Evolutionary conservation across 2,329 filamentous ascomycete genomes (phyloP), one percentile per base, ranked within the genome.

Genomic region (Chaetothyriales sp.): DNA sequence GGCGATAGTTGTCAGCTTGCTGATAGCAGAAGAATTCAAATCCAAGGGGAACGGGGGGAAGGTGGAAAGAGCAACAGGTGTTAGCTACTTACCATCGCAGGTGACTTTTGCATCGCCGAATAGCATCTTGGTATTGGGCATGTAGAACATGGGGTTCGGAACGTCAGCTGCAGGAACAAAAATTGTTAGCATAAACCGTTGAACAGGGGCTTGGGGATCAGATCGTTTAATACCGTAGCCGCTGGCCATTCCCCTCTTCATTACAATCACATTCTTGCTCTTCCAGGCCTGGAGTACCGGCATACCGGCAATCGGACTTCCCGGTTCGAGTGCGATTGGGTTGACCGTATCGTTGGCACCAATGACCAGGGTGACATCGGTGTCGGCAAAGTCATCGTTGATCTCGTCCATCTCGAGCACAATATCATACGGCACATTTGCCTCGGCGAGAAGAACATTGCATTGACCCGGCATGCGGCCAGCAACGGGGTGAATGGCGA

Each of bases 391-490:
- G 61, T 94, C 87, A 55, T 93, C 87, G 65, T 94, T 95, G 69
- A 94, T 93, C 71, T 95, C 88, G 60, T 94, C 88, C 87, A 94
- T 94, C 68, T 95, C 87, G 45, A 93, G 75, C 25, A 94, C 87
- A 51, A 94, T 90, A 60, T 95, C 88, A 61, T 94, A 94, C 2
- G 86, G 86, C 26, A 94, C 88, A 32, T 78, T 83, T 1, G 88
- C 88, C 66, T 95, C 88, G 0, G 88, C 88, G 12, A 94, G 78
- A 2, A 95, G 73, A 3, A 94, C 87, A 62, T 95, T 94, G 70
- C 87, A 94, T 68, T 94, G 88, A 0, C 88, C 88, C 0, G 88
- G 88, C 88, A 95, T 94, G 28, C 88, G 79, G 9, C 88, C 88
- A 0, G 88, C 88, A 25, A 94, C 87, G 0, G 87, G 87, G 63